A percentile compares a stretch with the other conserved stretches of the same genome.
These are phyloP conservation scores for Hypoxylon trugodes DNA, from an alignment of 495 filamentous ascomycete species.

Conservation along the genomic window DNA sequence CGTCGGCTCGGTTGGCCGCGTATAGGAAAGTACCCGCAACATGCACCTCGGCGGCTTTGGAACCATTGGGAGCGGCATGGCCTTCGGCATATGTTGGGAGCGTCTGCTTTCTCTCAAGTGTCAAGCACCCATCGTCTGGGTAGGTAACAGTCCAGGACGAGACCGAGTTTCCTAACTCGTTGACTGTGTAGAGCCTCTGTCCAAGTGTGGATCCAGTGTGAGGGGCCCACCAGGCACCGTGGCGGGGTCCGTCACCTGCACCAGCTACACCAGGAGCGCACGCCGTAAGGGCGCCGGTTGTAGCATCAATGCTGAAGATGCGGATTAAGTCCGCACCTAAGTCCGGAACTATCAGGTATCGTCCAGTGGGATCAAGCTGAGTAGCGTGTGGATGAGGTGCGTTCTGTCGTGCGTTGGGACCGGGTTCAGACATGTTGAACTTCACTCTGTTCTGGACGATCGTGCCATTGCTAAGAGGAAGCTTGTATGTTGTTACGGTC, in stretches of 20 bases:
- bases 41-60: conserved; percentile 56
- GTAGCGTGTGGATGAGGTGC: conserved; percentile 73
- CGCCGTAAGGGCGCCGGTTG: conserved; percentile 48
- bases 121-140: conserved; percentile 47
- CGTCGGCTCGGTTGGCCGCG: conserved; percentile 54
- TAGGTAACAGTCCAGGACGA: conserved; percentile 53
- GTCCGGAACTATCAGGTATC: conserved; percentile 73
- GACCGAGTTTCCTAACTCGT: conserved; percentile 59
- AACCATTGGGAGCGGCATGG: conserved; percentile 44
- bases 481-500: conserved; percentile 52
- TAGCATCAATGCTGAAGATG: conserved; percentile 63
- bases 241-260: conserved; percentile 55
- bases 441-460: conserved; percentile 55
- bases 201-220: conserved; percentile 39
- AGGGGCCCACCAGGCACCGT: conserved; percentile 54
- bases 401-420: conserved; percentile 68
- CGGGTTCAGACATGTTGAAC: conserved; percentile 62
- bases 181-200: conserved; percentile 52
- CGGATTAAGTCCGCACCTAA: conserved; percentile 75
- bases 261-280: conserved; percentile 47
- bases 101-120: conserved; percentile 47
- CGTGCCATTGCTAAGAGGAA: conserved; percentile 38
- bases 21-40: conserved; percentile 53
- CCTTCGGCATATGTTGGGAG: conserved; percentile 49
- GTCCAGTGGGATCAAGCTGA: conserved; percentile 71